Conservation (phyloP, 139 green algal species). For the Chlamydomonas eustigma region DNA sequence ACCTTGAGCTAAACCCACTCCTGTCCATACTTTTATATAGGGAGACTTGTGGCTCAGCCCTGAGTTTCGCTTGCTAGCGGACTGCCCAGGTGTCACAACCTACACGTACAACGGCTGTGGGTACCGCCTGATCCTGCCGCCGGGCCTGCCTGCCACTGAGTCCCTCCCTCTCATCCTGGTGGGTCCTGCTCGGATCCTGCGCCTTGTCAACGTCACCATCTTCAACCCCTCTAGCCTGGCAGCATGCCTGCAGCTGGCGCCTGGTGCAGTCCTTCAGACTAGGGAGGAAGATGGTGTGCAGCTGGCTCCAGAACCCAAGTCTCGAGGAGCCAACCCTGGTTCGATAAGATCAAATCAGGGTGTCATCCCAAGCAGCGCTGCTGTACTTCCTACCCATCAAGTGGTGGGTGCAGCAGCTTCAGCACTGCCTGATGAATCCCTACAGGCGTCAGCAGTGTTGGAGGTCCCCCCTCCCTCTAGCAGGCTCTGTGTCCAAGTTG, state of each 20-base stretch:
- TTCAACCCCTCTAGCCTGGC: conserved; percentile 64
- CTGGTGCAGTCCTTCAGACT: conserved; percentile 14
- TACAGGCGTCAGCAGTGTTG: too few relatives aligned
- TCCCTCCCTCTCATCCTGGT: conserved; percentile 81
- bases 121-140: conserved; percentile 59
- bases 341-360: too few relatives aligned
- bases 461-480: background rate
- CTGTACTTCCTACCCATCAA: too few relatives aligned
- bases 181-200: conserved; percentile 61
- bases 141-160: conserved; percentile 46
- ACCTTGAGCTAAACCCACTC: too few relatives aligned
- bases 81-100: conserved; percentile 42
- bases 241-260: conserved; percentile 57
- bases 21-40: too few relatives aligned
- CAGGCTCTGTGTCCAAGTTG: conserved; percentile 20
- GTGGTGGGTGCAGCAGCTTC: too few relatives aligned
- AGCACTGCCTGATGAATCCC: too few relatives aligned
- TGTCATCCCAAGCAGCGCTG: too few relatives aligned
- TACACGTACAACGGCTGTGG: conserved; percentile 74
- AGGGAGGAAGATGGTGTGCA: background rate
- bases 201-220: conserved; percentile 75
- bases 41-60: conserved; percentile 80
- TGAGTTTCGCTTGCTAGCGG: conserved; percentile 76
- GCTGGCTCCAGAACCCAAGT: background rate
- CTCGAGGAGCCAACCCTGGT: background rate